Evolutionary conservation across 352 stramenopile species (phyloP), one percentile per base, ranked within the genome.

Genomic region (Phytophthora ramorum): DNA sequence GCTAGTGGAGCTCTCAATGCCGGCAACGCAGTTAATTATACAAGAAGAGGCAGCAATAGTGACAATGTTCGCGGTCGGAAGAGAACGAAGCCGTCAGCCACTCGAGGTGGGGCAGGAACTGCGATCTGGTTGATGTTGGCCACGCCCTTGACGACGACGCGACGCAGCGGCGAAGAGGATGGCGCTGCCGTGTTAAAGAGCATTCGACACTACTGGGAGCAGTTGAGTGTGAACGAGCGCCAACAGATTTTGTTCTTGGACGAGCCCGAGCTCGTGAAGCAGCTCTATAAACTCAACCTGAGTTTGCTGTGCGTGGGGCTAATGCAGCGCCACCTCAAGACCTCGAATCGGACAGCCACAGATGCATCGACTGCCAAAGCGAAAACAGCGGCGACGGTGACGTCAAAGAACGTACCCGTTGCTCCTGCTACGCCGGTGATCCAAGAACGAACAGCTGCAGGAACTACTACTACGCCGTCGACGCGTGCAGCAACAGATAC

Each of bases 221-320:
- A 77, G 9, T 75, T 95, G 38, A 86, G 62, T 17, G 70, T 79
- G 19, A 79, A 65, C 7, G 87, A 93, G 44, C 80, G 87, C 4
- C 83, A 91, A 37, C 85, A 92, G 48, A 77, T 93, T 38, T 68
- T 95, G 44, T 92, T 93, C 52, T 65, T 95, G 58, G 85, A 93
- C 58, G 80, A 93, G 1, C 78, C 87, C 0, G 87, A 95, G 17
- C 78, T 93, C 7, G 87, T 95, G 9, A 95, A 93, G 73, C 85
- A 93, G 51, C 70, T 95, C 3, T 95, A 95, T 65, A 95, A 95
- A 52, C 73, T 95, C n/a, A 95, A 95, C 20, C 59, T 93, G 47
- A 93, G 85, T 35, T 73, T 95, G 44, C 63, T 95, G 7, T 95
- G 87, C 51, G 87, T 95, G 4, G 87, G 87, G 16, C 69, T 95